phyloP scores from a whole-genome alignment of 306 rosid species.

The Lablab purpureus region DNA sequence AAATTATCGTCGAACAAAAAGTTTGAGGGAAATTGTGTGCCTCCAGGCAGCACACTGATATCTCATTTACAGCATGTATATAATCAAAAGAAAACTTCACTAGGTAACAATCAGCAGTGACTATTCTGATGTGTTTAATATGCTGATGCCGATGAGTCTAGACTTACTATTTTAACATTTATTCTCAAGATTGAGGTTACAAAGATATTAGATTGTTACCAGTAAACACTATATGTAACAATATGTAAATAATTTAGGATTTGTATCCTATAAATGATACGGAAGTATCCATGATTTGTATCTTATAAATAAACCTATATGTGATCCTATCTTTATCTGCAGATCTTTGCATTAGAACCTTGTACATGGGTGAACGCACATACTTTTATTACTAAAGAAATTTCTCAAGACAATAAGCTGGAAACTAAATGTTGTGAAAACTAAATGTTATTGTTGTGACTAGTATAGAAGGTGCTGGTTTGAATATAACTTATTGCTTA shows the following conservation, averaged over 20 bases:
- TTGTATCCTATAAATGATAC: not conserved
- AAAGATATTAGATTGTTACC: no score
- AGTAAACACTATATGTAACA: no score
- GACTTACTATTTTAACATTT: not conserved
- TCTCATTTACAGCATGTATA: not conserved
- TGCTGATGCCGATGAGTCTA: not conserved
- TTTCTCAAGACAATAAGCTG: no score
- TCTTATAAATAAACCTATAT: not conserved
- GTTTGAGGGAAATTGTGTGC: slow-evolving; percentile 12
- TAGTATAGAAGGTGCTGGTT: not conserved
- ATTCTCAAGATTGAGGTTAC: not conserved
- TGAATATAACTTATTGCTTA: not conserved
- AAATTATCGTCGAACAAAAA: not conserved
- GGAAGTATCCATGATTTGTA: not conserved
- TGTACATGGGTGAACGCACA: not conserved
- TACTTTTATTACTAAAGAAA: no score
- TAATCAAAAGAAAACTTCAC: not conserved
- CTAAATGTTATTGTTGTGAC: not conserved
- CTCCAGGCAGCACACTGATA: not conserved
- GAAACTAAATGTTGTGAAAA: no score
- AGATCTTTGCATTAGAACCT: not conserved
- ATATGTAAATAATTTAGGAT: not conserved
- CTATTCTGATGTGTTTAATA: not conserved
- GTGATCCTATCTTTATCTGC: not conserved
- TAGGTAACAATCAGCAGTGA: not conserved